Evolutionary conservation across 2,329 filamentous ascomycete species (phyloP), one percentile per base, ranked within the genome.

Genomic region (Colletotrichum lupini): DNA sequence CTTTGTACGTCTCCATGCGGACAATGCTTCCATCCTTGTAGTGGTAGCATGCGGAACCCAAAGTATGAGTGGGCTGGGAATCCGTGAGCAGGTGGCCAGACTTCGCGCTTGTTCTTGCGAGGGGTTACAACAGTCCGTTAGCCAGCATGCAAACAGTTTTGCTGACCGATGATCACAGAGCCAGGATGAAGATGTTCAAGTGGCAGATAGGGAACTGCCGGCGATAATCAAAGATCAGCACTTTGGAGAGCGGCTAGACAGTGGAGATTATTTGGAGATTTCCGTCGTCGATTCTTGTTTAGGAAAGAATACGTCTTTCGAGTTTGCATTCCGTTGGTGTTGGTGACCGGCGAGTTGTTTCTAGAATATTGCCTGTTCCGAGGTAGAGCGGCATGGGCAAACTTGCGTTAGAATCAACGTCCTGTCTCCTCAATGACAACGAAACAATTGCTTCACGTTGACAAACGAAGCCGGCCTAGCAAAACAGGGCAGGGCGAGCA

Each of bases 181-280:
- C 46, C 24, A 19, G 58, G 66, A 67, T 58, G 59, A 35, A 55
- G 53, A 68, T 58, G 52, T 55, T 64, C 46, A 26, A 12, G 28
- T 56, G 32, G 59, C 37, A 58, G 72, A 67, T 67, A 46, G 49
- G 62, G 68, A 72, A 74, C 72, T 74, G 57, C 72, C 72, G 62
- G 68, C 46, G 62, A 74, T 46, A 58, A 74, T 74, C 57, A 67
- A n/a, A 24, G 68, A 74, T 72, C 62, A 35, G 57, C 72, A 46
- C 35, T 55, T 49, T 24, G 52, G 32, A 52, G n/a, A 30, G 58
- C 37, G 56, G 49, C 49, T 70, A 61, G 60, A 14, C 53, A 26
- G 60, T 56, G 22, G 70, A 22, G 16, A 26, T 55, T 16, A n/a
- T 49, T 56, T 22, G 14, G 56, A 35, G 55, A 28, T 60, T 68